Percentiles rank a stretch among this genome's conserved stretches.
Evolutionary conservation across 2,329 filamentous ascomycete species (phyloP).

Genomic region (Alternaria novae-zelandiae): DNA sequence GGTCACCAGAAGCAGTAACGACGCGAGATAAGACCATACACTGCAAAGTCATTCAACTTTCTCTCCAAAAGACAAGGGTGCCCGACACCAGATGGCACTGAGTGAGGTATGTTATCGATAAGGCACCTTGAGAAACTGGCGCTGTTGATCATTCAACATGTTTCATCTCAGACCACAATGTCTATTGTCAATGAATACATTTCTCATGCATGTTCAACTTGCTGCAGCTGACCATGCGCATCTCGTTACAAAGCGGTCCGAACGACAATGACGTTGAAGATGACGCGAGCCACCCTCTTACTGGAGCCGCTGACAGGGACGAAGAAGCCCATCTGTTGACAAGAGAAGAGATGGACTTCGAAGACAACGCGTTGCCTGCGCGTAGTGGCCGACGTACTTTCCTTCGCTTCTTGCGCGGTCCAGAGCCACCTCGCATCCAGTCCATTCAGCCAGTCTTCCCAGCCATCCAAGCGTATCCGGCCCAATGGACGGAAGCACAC

Average conservation of each 20-base stretch:
- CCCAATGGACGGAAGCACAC: conserved; percentile 61
- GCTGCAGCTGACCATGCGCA: conserved; percentile 2
- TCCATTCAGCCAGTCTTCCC: conserved; percentile 64
- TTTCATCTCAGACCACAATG: conserved; percentile 1
- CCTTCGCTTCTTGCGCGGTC: conserved; percentile 50
- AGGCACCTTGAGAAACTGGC: not conserved
- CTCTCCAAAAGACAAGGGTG: not conserved
- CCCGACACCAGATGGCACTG: too few relatives aligned
- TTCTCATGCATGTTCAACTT: not conserved
- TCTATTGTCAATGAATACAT: not conserved
- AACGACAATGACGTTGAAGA: conserved; percentile 4
- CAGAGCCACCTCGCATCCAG: conserved; percentile 52
- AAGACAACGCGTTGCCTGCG: conserved; percentile 19
- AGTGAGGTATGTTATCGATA: conserved; percentile 3
- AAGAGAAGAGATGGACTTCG: conserved; percentile 35
- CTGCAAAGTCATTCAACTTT: not conserved
- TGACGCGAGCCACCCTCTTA: conserved; percentile 12
- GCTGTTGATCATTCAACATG: not conserved
- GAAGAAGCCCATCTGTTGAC: conserved; percentile 39
- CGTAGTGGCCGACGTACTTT: conserved; percentile 10
- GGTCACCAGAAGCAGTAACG: not conserved
- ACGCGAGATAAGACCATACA: not conserved
- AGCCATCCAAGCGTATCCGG: conserved; percentile 67
- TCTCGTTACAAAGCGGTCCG: not conserved
- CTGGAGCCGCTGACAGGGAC: conserved; percentile 17